Evolutionary conservation across 768 basidiomycete genomes (phyloP), one percentile per base, ranked within the genome.

Genomic region (Imleria badia): DNA sequence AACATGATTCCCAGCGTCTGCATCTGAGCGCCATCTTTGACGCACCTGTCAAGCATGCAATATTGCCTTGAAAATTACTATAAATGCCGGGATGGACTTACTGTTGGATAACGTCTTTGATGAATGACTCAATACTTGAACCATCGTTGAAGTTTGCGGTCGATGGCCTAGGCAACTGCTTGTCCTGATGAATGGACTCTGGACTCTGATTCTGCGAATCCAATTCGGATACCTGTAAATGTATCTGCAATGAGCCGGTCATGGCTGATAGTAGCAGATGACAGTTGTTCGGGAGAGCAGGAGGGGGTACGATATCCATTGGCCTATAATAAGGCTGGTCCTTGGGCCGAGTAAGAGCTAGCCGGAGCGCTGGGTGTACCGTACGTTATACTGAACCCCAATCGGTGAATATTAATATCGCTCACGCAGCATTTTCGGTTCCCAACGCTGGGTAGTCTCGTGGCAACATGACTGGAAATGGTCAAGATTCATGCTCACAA

Each of bases 1-100:
- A 84, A 83, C 47, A 73, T 64, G 22, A 84, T 75, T 6, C 82
- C 82, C 8, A 84, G 73, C 45, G 76, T 72, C 14, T 81, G 74
- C 2, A 29, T 40, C 47, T 66, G 69, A 34, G 74, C 62, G 13
- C 66, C 69, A 2, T 70, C 65, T 31, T 71, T 63, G 14, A 67
- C 66, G 5, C 65, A 55, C 53, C 79, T 80, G 14, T 34, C 22
- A 40, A n/a, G 23, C 8, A 19, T 30, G 17, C 11, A 30, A 45
- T 23, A 29, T 29, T 20, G 8, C 2, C 2, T 13, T 4, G 34
- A 29, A n/a, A 29, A 39, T 2, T 5, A 29, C 5, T n/a, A n/a
- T n/a, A n/a, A n/a, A n/a, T n/a, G n/a, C n/a, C n/a, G n/a, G 4
- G 3, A 15, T 30, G 15, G 4, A 47, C 63, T 31, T 40, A 70